These are phyloP conservation scores for Beta vulgaris DNA, from an alignment of 148 eudicot genomes.

Conservation along the genomic window DNA sequence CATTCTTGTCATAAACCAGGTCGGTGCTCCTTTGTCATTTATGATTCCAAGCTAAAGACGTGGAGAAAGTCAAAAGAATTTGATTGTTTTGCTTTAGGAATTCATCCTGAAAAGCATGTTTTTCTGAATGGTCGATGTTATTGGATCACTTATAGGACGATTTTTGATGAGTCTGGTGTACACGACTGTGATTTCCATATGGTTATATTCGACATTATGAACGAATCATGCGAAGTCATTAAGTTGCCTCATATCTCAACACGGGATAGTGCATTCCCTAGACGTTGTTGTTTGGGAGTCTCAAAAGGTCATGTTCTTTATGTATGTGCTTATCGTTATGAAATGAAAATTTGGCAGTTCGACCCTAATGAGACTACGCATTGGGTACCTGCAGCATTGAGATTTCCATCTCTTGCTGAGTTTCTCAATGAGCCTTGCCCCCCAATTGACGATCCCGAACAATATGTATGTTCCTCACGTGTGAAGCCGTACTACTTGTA, in stretches of 20 bases:
- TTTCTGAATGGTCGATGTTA: not conserved
- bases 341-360: not conserved
- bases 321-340: not conserved
- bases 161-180: not conserved
- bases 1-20: not conserved
- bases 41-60: not conserved
- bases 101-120: not conserved
- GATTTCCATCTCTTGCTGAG: not conserved
- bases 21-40: not conserved
- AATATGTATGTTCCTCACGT: not conserved
- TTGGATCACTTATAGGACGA: not conserved
- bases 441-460: not conserved
- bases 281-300: not conserved
- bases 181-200: not conserved
- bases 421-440: not conserved
- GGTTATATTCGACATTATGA: conserved; percentile 1
- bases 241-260: not conserved
- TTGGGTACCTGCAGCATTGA: not conserved
- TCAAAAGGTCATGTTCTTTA: not conserved
- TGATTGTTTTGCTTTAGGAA: not conserved
- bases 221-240: conserved; percentile 4
- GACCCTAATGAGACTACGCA: not conserved
- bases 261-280: not conserved
- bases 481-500: not conserved
- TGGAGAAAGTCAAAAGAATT: not conserved